Percentiles rank a stretch among this genome's conserved stretches.
phyloP scores from a whole-genome alignment of 371 early-diverging fungal species.

The Mortierella polycephala region DNA sequence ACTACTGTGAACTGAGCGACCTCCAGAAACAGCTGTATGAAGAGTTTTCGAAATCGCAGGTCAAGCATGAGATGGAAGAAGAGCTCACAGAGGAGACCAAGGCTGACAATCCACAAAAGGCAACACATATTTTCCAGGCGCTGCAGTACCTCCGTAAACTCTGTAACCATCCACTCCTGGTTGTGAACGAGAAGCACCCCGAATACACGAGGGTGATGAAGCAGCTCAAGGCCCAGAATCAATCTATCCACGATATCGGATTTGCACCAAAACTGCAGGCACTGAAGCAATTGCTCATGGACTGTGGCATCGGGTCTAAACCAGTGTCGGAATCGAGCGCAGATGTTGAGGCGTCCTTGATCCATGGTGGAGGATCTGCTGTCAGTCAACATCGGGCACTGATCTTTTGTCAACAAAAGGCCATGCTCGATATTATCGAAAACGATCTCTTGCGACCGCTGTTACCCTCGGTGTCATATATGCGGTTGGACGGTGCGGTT shows the following conservation, averaged over 20 bases:
- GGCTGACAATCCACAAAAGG: constrained; percentile 57
- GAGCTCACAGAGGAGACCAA: constrained; percentile 57
- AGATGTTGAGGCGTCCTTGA: constrained; percentile 56
- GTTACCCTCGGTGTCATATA: constrained; percentile 92
- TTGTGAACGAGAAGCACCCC: constrained; percentile 88
- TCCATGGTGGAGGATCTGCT: constrained; percentile 57
- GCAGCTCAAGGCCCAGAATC: constrained; percentile 68
- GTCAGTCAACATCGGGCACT: constrained; percentile 94
- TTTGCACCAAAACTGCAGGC: constrained; percentile 95
- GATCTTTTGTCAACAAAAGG: constrained; percentile 97
- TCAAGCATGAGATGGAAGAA: constrained; percentile 64
- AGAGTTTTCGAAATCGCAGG: constrained; percentile 80
- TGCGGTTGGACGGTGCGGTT: constrained; percentile 97
- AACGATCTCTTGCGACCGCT: constrained; percentile 83
- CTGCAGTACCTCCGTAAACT: constrained; percentile 95
- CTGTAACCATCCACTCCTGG: constrained; percentile 96
- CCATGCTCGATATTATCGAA: constrained; percentile 97
- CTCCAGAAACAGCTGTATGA: constrained; percentile 92
- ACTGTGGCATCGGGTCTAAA: constrained; percentile 92
- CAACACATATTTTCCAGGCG: constrained; percentile 96
- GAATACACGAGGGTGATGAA: constrained; percentile 75
- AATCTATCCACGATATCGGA: constrained; percentile 82
- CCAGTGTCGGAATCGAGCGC: constrained; percentile 61
- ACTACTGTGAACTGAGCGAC: constrained; percentile 95
- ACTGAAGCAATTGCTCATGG: constrained; percentile 86